phyloP scores from a whole-genome alignment of 805 yeast species.

The Candida sakaeoensis region DNA sequence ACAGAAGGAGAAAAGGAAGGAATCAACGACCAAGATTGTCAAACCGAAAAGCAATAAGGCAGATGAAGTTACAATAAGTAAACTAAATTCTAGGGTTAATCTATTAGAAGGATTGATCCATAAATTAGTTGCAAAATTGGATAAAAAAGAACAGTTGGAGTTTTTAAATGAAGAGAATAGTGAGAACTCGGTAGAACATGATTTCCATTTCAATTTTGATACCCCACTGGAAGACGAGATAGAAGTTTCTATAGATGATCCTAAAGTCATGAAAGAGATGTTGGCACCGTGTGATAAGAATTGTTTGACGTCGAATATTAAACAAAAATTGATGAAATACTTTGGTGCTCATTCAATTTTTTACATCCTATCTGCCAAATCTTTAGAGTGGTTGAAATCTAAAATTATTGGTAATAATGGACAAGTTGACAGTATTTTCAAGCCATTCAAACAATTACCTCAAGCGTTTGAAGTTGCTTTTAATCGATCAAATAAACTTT shows the following conservation, averaged over 20 bases:
- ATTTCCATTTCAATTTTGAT: not conserved
- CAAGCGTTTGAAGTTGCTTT: constrained; percentile 16
- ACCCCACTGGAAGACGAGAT: not conserved
- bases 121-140: constrained; percentile 14
- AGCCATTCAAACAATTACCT: constrained; percentile 26
- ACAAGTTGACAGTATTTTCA: constrained; percentile 14
- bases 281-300: constrained; percentile 6
- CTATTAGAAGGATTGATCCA: constrained; percentile 16
- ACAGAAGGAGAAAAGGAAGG: constrained; percentile 13
- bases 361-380: constrained; percentile 27
- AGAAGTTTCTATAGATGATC: constrained; percentile 6
- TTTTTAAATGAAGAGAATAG: constrained; percentile 1
- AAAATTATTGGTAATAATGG: constrained; percentile 16
- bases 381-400: constrained; percentile 25
- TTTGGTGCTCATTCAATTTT: constrained; percentile 24
- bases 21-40: constrained; percentile 11
- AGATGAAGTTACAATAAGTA: constrained; percentile 8
- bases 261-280: constrained; percentile 10
- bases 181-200: not conserved
- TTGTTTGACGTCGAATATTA: constrained; percentile 2
- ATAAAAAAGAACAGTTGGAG: constrained; percentile 6
- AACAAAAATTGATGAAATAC: constrained; percentile 8
- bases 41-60: not conserved
- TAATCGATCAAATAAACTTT: constrained; percentile 12
- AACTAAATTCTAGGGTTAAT: constrained; percentile 13